phyloP scores from a whole-genome alignment of 352 stramenopile genomes.

The Globisporangium emineosum region DNA sequence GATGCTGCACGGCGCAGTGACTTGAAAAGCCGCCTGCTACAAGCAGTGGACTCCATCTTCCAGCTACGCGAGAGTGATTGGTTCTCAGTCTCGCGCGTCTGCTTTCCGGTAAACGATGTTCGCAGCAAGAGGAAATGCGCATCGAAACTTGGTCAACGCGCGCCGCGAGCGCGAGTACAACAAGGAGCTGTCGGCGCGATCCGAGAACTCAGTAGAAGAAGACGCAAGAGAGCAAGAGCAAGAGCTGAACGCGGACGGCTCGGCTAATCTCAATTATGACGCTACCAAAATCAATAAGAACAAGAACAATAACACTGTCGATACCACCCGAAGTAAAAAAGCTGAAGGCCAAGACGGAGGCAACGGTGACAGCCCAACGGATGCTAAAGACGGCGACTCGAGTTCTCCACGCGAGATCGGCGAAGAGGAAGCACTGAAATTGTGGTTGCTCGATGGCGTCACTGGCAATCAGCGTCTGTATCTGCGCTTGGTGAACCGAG shows the following conservation, averaged over 20 bases:
- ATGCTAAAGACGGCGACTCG: background rate
- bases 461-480: slow-evolving; percentile 29
- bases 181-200: slow-evolving; percentile 3
- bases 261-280: background rate
- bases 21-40: background rate
- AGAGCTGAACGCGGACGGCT: slow-evolving; percentile 12
- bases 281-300: background rate
- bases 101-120: slow-evolving; percentile 20
- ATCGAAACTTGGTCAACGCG: slow-evolving; percentile 23
- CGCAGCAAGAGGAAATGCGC: slow-evolving; percentile 20
- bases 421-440: slow-evolving; percentile 28
- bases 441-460: slow-evolving; percentile 36
- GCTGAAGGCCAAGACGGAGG: background rate
- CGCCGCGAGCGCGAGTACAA: slow-evolving; percentile 17
- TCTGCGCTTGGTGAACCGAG: slow-evolving; percentile 35
- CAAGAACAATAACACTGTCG: background rate
- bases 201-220: slow-evolving; percentile 12
- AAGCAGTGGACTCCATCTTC: background rate
- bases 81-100: background rate
- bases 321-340: background rate
- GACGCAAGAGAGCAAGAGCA: slow-evolving; percentile 21
- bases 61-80: background rate
- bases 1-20: slow-evolving; percentile 3
- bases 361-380: background rate
- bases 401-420: background rate